Evolutionary conservation across 2,329 filamentous ascomycete genomes (phyloP), one percentile per base, ranked within the genome.

Genomic region (Fusarium chlamydosporum): DNA sequence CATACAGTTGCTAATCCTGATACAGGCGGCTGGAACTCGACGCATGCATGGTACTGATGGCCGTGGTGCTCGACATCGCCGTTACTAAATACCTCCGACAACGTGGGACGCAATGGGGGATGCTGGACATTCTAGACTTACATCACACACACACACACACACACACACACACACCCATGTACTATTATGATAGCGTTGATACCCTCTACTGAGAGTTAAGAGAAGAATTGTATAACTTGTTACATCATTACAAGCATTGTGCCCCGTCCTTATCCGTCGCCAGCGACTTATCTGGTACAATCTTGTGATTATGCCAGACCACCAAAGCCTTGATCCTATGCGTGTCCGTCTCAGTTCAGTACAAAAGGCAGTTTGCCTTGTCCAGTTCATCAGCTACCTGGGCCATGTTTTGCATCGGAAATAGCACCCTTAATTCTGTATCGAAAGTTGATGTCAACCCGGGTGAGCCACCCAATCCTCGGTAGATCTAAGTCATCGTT

Each of bases 41-140:
- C 85, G 91, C 56, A 92, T 92, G 89, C 86, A 88, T 71, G 91
- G 91, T 40, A 93, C 91, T 46, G 91, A 93, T 77, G 91, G 91
- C 4, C 86, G 89, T 37, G 87, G 88, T 60, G 83, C 81, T 57
- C 84, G 75, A 62, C 81, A 76, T 50, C 67, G 57, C 52, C 74
- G 68, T 46, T 72, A 66, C 51, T 69, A 67, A 47, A 9, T 13
- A 40, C n/a, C 31, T n/a, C 9, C 29, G 13, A 27, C 11, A 42
- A 18, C 10, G 16, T 23, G 27, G 34, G 9, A 16, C 18, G n/a
- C 37, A 53, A 15, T 11, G 27, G 43, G 11, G 11, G 34, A 65
- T 37, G 57, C 42, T 51, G 34, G 34, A 45, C 48, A 67, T 61
- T 56, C 52, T 52, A 20, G 38, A 13, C 8, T 43, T 40, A 41